Conservation (phyloP, 2,329 filamentous ascomycete species). For the Diaporthe aspalathi region DNA sequence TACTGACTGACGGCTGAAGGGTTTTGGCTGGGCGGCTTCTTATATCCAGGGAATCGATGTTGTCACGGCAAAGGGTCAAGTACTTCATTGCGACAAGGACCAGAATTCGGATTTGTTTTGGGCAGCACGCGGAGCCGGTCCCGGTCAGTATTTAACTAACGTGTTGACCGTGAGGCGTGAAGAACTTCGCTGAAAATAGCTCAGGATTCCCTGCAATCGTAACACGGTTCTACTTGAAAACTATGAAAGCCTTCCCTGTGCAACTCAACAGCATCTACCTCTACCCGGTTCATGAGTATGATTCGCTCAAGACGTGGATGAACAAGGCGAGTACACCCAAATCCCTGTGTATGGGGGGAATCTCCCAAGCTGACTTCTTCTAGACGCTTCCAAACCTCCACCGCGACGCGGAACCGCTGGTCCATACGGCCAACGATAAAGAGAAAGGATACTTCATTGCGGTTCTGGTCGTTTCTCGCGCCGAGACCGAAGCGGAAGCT, state of each 20-base stretch:
- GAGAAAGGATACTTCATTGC: not conserved
- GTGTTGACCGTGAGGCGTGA: accelerated
- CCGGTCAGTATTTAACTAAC: not conserved
- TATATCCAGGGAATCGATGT: not conserved
- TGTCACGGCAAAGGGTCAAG: not conserved
- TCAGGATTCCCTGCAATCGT: constrained; percentile 8
- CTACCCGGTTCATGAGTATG: not conserved
- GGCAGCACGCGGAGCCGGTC: not conserved
- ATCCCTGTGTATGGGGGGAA: not conserved
- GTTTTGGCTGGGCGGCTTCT: not conserved
- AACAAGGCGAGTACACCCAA: not conserved
- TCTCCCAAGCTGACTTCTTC: not conserved
- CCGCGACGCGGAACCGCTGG: not conserved
- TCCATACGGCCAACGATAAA: not conserved
- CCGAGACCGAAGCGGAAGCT: not conserved
- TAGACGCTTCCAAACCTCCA: not conserved
- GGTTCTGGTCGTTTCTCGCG: not conserved
- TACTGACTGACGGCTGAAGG: not conserved
- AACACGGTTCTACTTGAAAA: not conserved
- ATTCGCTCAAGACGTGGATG: not conserved
- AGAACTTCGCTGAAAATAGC: not conserved
- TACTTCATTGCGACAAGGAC: not conserved
- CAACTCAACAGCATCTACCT: constrained; percentile 5
- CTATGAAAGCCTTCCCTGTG: not conserved
- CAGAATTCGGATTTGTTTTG: not conserved